A percentile compares a stretch with the other conserved stretches of the same genome.
phyloP scores from a whole-genome alignment of 352 stramenopile species.

The Globisporangium sylvaticum region DNA sequence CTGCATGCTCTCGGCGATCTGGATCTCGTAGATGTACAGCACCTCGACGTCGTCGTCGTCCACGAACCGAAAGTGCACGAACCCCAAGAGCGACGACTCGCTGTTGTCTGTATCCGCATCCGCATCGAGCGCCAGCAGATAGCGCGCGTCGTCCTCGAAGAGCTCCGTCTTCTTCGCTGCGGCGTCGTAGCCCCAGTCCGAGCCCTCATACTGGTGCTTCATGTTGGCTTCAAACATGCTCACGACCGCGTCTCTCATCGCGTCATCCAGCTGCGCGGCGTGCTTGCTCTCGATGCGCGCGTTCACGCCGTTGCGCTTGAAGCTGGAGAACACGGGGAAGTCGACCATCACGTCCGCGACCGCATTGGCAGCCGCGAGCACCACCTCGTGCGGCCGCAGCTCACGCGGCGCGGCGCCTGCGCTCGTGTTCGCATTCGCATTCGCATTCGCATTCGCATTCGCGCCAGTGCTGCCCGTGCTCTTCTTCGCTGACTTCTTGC shows the following conservation, averaged over 20 bases:
- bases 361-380: constrained; percentile 49
- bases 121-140: constrained; percentile 54
- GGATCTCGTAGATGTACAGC: constrained; percentile 94
- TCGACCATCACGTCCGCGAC: constrained; percentile 53
- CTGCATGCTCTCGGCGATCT: constrained; percentile 65
- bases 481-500: constrained; percentile 17
- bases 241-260: constrained; percentile 37
- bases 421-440: background rate
- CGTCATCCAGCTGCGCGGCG: constrained; percentile 30
- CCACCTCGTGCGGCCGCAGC: constrained; percentile 11
- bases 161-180: constrained; percentile 82
- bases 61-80: constrained; percentile 93
- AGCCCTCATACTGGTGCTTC: constrained; percentile 83
- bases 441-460: background rate
- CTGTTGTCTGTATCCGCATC: constrained; percentile 9
- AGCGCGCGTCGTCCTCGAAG: constrained; percentile 81
- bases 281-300: constrained; percentile 40
- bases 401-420: background rate
- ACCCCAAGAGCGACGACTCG: constrained; percentile 46
- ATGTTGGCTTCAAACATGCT: constrained; percentile 91
- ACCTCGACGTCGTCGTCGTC: constrained; percentile 88
- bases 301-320: constrained; percentile 43
- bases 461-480: constrained; percentile 1
- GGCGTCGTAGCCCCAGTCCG: constrained; percentile 89
- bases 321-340: constrained; percentile 56